phyloP scores from a whole-genome alignment of 352 stramenopile species.

The Halophytophthora batemanensis region DNA sequence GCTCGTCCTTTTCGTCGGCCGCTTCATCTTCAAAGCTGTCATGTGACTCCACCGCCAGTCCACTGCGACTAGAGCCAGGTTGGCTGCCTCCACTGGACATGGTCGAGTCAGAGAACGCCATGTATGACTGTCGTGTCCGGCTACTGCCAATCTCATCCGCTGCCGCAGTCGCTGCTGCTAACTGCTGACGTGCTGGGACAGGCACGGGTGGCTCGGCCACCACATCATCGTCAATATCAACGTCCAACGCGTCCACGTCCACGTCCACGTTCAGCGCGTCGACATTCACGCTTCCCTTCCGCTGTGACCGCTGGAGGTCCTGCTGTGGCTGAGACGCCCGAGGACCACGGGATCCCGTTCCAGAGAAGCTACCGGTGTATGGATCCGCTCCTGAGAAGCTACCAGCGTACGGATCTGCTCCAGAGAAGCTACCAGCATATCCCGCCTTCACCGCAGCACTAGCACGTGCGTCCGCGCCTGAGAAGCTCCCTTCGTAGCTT shows the following conservation, averaged over 20 bases:
- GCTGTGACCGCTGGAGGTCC: constrained; percentile 8
- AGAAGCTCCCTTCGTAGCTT: neutral
- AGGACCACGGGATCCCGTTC: constrained; percentile 4
- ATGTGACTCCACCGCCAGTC: neutral
- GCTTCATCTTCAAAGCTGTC: neutral
- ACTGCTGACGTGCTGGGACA: neutral
- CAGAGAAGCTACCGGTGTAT: constrained; percentile 7
- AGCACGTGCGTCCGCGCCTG: constrained; percentile 1
- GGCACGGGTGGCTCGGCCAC: constrained; percentile 10
- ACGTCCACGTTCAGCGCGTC: constrained; percentile 34
- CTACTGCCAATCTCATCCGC: neutral
- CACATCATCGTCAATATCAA: constrained; percentile 27
- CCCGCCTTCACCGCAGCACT: constrained; percentile 10
- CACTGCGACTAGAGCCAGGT: neutral
- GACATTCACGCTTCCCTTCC: constrained; percentile 34
- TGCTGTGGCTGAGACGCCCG: constrained; percentile 5
- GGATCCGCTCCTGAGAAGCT: constrained; percentile 6
- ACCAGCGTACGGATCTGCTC: constrained; percentile 13
- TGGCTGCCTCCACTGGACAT: constrained; percentile 22
- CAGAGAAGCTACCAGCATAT: constrained; percentile 25
- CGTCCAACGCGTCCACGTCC: constrained; percentile 27
- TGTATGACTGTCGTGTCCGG: constrained; percentile 33
- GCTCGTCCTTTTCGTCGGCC: constrained; percentile 1
- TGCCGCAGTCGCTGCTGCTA: constrained; percentile 4
- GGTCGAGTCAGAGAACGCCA: constrained; percentile 40